Base-by-base conservation (phyloP, 495 filamentous ascomycete genomes). In the Amniculicola lignicola region DNA sequence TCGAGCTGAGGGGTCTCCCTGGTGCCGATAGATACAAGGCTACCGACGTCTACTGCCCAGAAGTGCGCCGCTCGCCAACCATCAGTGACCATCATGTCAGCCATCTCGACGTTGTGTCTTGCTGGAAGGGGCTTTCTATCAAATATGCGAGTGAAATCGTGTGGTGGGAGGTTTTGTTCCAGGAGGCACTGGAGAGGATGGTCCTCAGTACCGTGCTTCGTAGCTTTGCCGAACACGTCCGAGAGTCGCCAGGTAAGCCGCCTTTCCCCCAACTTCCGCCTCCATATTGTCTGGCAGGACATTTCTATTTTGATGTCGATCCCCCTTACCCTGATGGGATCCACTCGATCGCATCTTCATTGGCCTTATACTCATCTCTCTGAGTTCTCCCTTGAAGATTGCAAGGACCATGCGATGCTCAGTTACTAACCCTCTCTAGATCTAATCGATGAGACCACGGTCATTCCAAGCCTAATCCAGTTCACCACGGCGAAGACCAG, bases 91-190 rank as follows among this genome's bases (percentile, higher is more conserved):
- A 25, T 3, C n/a, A 48, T 24, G 46, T 51, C 22, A 47, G 51
- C 15, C 53, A 54, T 36, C 31, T 64, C 22, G 61, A 64, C 31
- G 54, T 62, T 4, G 45, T 61, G 0, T 56, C 57, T 10, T 63
- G 58, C 25, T 67, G 64, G 64, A 67, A 62, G 25, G 58, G 54
- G 10, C 40, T 65, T 0, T 49, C 42, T 11, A 51, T 39, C 10
- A 19, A 22, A 11, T 62, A 62, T 25, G 64, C 62, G 1, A 6
- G 28, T 1, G 64, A 67, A 19, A 33, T 67, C 28, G 15, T 9
- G 15, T 43, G 50, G 14, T 64, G 61, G 62, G 53, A 62, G 23
- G 38, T 16, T 11, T 3, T 38, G 2, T 59, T 67, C 51, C 35
- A 58, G 25, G 22, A 31, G 9, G 27, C 33, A 4, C 19, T 67